Conservation (phyloP, 257 asterid genomes). For the Nicotiana attenuata region DNA sequence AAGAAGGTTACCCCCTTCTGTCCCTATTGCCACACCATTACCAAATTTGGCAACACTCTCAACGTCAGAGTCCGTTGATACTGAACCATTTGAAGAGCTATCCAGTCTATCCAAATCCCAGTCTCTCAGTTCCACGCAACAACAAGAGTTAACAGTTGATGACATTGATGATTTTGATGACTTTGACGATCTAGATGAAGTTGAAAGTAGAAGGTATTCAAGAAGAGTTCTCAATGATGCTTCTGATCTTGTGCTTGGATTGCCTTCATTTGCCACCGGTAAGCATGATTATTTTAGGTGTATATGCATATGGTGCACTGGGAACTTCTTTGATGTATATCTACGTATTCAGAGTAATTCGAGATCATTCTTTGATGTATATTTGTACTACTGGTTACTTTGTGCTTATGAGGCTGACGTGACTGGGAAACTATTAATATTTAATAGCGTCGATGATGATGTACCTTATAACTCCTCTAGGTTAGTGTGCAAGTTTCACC, state of each 20-base stretch:
- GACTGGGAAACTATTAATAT: not conserved
- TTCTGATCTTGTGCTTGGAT: conserved; percentile 67
- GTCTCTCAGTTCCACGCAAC: conserved; percentile 55
- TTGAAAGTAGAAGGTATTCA: conserved; percentile 72
- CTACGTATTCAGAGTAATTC: not conserved
- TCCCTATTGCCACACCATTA: conserved; percentile 40
- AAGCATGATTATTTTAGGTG: conserved; percentile 12
- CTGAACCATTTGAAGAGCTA: conserved; percentile 57
- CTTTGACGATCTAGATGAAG: conserved; percentile 58
- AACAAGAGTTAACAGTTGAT: conserved; percentile 75
- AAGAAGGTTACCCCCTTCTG: conserved; percentile 69
- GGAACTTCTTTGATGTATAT: too few relatives aligned
- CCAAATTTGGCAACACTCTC: conserved; percentile 57
- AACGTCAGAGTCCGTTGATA: conserved; percentile 51
- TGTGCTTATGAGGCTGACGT: not conserved
- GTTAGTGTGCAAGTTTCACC: not conserved
- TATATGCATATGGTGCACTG: not conserved
- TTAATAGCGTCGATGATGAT: not conserved
- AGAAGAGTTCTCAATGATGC: conserved; percentile 95
- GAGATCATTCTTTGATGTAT: not conserved
- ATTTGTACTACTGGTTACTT: not conserved
- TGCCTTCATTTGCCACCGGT: conserved; percentile 91
- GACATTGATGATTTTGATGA: conserved; percentile 89
- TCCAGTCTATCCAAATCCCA: conserved; percentile 50
- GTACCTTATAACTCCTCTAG: not conserved